Evolutionary conservation across 2,329 filamentous ascomycete genomes (phyloP).

Genomic region (Sclerotinia trifoliorum): DNA sequence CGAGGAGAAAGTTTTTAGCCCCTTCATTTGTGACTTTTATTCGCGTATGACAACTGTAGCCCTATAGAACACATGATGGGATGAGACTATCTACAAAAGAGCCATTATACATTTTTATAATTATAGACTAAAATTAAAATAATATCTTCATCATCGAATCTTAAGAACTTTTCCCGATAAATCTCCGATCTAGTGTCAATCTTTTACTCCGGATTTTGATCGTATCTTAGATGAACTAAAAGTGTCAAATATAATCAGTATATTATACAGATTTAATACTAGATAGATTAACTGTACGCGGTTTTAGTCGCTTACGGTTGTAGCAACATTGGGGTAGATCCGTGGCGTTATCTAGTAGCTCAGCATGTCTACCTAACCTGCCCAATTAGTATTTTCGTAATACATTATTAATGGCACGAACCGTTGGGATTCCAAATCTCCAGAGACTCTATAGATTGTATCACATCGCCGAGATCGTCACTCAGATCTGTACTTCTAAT

Average conservation of each 20-base stretch:
- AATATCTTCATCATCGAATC: no score
- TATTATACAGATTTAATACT: not conserved
- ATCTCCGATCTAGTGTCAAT: not conserved
- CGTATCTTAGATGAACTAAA: not conserved
- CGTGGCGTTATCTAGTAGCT: not conserved
- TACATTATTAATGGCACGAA: constrained; percentile 1
- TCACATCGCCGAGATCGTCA: constrained; percentile 16
- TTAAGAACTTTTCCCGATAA: not conserved
- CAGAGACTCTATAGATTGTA: not conserved
- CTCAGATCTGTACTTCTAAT: constrained; percentile 11
- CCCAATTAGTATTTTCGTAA: not conserved
- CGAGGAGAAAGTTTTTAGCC: not conserved
- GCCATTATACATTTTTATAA: no score
- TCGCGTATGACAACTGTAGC: constrained; percentile 2
- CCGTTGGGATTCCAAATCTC: constrained; percentile 11
- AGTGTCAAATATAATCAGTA: not conserved
- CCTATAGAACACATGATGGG: not conserved
- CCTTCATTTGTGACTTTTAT: constrained; percentile 3
- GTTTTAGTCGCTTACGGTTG: not conserved
- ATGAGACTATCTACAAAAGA: not conserved
- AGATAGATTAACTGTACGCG: not conserved
- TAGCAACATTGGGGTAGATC: not conserved
- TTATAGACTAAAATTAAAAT: no score
- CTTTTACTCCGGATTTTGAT: not conserved
- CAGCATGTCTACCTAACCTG: constrained; percentile 12